A percentile compares a stretch with the other conserved stretches of the same genome.
Evolutionary conservation across 257 asterid genomes (phyloP).

Genomic region (Solanum virginianum): DNA sequence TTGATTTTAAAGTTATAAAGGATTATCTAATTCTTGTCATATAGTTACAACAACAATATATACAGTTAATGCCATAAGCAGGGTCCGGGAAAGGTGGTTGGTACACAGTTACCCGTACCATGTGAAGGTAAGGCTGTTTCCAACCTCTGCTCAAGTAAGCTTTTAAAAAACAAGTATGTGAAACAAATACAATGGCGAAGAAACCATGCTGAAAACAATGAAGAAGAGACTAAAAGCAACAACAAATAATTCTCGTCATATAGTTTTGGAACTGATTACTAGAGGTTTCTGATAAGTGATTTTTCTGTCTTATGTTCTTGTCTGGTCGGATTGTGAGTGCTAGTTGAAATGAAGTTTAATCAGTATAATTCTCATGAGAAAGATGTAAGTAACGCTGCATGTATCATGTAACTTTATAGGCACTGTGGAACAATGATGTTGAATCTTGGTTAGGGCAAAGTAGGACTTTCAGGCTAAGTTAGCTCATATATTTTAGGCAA

Average conservation of each 20-base stretch:
- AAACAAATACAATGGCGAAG: not conserved
- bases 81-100: not conserved
- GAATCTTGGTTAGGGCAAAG: not conserved
- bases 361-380: not conserved
- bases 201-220: not conserved
- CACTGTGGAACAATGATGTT: not conserved
- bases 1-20: not conserved
- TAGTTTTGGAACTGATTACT: not conserved
- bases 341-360: not conserved
- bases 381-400: not conserved
- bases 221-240: not conserved
- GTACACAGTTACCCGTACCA: not conserved
- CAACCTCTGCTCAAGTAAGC: not conserved
- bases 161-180: not conserved
- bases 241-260: not conserved
- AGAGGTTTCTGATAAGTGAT: not conserved
- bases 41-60: not conserved
- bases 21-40: not conserved
- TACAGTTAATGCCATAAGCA: not conserved
- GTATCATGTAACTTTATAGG: not conserved
- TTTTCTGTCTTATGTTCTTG: not conserved
- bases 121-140: not conserved
- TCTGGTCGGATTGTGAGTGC: not conserved
- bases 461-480: not conserved
- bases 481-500: not conserved